Evolutionary conservation across 2,329 filamentous ascomycete species (phyloP).

Genomic region (Shiraia sp.): DNA sequence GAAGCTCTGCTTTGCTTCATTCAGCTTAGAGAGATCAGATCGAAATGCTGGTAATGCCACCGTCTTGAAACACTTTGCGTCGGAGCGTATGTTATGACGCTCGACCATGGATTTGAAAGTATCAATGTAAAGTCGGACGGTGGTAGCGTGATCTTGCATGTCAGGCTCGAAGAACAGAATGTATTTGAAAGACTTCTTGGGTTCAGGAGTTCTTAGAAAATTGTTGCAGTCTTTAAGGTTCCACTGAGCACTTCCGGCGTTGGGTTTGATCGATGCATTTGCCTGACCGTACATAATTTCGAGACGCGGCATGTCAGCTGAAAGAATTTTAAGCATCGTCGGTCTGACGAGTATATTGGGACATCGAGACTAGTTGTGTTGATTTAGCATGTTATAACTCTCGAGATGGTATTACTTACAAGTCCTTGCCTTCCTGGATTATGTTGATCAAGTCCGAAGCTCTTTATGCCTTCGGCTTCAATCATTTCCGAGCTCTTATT

Average conservation of each 20-base stretch:
- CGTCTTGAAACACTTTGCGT: too few relatives aligned
- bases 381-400: background rate
- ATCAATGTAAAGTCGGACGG: background rate
- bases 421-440: background rate
- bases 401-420: background rate
- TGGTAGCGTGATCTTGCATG: background rate
- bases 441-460: background rate
- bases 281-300: background rate
- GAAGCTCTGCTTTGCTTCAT: too few relatives aligned
- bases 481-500: background rate
- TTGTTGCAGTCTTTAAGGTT: background rate
- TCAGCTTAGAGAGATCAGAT: too few relatives aligned
- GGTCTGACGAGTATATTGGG: background rate
- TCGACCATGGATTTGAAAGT: background rate
- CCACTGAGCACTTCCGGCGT: background rate
- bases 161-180: background rate
- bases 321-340: background rate
- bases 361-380: background rate
- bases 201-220: background rate
- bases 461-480: background rate
- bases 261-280: background rate
- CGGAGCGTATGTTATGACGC: too few relatives aligned
- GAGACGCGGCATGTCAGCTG: background rate
- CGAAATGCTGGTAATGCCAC: too few relatives aligned
- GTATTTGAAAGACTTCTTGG: background rate